A percentile compares a stretch with the other conserved stretches of the same genome.
These are phyloP conservation scores for Hemisphaericaspora lyxosophila DNA, from an alignment of 1,139 yeast genomes.

Conservation along the genomic window DNA sequence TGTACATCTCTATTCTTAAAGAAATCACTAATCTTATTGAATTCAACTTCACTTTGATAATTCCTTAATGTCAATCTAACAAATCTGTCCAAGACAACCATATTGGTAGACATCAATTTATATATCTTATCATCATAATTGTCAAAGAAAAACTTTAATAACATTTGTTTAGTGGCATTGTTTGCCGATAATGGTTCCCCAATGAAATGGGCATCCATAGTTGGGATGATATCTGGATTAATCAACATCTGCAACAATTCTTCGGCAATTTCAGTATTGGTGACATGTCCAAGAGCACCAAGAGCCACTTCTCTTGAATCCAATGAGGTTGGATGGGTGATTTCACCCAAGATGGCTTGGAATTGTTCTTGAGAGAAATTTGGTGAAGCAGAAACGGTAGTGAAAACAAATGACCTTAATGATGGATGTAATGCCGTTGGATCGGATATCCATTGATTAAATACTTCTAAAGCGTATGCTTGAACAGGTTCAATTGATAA, in stretches of 20 bases:
- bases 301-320: constrained; percentile 70
- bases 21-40: constrained; percentile 47
- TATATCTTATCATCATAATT: constrained; percentile 52
- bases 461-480: constrained; percentile 43
- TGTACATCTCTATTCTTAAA: constrained; percentile 56
- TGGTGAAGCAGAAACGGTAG: constrained; percentile 47
- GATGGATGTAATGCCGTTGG: constrained; percentile 38
- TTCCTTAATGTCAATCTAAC: constrained; percentile 51
- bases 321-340: constrained; percentile 55
- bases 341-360: constrained; percentile 49
- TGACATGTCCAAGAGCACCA: constrained; percentile 58
- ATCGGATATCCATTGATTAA: constrained; percentile 40
- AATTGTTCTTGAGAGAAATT: constrained; percentile 43
- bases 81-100: constrained; percentile 65
- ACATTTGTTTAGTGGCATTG: constrained; percentile 43
- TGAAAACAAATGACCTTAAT: constrained; percentile 52
- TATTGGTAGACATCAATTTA: constrained; percentile 51
- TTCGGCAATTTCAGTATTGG: constrained; percentile 34
- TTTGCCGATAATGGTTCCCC: constrained; percentile 54
- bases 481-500: constrained; percentile 51
- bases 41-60: constrained; percentile 44
- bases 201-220: constrained; percentile 69
- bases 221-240: constrained; percentile 50
- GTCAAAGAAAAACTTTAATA: constrained; percentile 57
- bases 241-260: constrained; percentile 40